Conservation (phyloP, 495 filamentous ascomycete genomes). For the Podospora fimiseda region DNA sequence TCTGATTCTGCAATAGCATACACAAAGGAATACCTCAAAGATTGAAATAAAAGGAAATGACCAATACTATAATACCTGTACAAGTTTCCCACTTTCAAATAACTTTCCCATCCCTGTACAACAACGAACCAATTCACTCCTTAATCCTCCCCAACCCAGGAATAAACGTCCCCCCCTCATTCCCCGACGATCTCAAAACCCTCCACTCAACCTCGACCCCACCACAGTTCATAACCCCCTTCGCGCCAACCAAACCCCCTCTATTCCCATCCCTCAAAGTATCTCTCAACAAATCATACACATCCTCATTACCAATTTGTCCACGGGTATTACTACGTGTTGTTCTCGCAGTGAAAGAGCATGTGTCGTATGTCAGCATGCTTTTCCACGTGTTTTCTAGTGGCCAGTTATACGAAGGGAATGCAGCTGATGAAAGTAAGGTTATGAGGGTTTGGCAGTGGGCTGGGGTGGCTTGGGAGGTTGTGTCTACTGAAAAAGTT, state of each 20-base stretch:
- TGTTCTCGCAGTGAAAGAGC: neutral
- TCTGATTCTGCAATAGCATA: too few relatives aligned
- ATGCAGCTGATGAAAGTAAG: neutral
- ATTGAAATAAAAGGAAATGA: too few relatives aligned
- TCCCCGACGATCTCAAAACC: neutral
- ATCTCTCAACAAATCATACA: neutral
- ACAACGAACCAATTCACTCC: too few relatives aligned
- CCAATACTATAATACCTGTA: too few relatives aligned
- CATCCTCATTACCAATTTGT: conserved; percentile 3
- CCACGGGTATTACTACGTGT: neutral
- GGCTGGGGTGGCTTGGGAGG: neutral
- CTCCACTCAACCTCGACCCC: conserved; percentile 7
- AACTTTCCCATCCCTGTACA: too few relatives aligned
- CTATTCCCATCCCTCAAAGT: neutral
- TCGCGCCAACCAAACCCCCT: neutral
- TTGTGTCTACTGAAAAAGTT: neutral
- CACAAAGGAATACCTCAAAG: too few relatives aligned
- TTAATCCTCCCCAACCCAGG: conserved; percentile 6
- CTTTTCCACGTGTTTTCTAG: neutral
- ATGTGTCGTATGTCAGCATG: neutral
- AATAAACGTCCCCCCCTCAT: neutral
- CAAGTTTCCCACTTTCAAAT: too few relatives aligned
- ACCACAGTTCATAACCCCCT: neutral
- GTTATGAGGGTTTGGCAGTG: conserved; percentile 1
- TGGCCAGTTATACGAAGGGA: conserved; percentile 1